A percentile compares a stretch with the other conserved stretches of the same genome.
Evolutionary conservation across 495 filamentous ascomycete species (phyloP).

Genomic region (Pyronema omphalodes): DNA sequence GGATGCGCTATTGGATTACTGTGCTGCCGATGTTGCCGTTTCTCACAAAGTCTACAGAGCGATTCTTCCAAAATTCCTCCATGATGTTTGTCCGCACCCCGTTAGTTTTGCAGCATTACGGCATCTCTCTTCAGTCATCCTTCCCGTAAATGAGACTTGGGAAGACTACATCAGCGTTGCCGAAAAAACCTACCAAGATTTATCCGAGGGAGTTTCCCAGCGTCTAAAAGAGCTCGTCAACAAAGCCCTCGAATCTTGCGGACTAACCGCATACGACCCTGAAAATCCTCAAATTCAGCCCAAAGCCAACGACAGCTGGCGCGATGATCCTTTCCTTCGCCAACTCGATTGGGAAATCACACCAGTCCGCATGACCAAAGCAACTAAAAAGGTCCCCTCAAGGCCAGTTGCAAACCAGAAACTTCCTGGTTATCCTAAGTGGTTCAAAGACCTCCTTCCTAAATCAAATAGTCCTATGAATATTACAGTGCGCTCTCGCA

Average conservation of each 20-base stretch:
- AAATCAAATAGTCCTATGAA: conserved; percentile 45
- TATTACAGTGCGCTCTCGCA: conserved; percentile 70
- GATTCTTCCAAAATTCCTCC: conserved; percentile 72
- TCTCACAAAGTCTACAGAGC: conserved; percentile 85
- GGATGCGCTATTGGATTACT: conserved; percentile 80
- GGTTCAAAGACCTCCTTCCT: conserved; percentile 82
- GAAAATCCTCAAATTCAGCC: conserved; percentile 33
- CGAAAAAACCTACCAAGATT: conserved; percentile 62
- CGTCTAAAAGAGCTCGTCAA: conserved; percentile 53
- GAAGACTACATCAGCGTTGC: conserved; percentile 60
- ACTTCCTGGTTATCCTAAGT: conserved; percentile 81
- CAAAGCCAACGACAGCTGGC: not conserved
- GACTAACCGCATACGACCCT: conserved; percentile 40
- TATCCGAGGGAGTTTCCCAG: conserved; percentile 56
- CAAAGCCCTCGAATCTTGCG: conserved; percentile 40
- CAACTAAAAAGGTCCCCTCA: conserved; percentile 61
- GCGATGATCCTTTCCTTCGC: conserved; percentile 66
- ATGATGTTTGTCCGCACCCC: conserved; percentile 72
- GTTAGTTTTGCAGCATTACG: conserved; percentile 90
- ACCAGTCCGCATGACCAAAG: conserved; percentile 76
- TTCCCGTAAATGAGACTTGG: conserved; percentile 81
- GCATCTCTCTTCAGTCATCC: conserved; percentile 77
- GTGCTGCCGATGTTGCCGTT: conserved; percentile 80
- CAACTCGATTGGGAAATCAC: conserved; percentile 95
- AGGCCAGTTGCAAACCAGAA: conserved; percentile 70